Evolutionary conservation across 202 grass and related monocot genomes (phyloP), one percentile per base, ranked within the genome.

Genomic region (Carex arenaria): DNA sequence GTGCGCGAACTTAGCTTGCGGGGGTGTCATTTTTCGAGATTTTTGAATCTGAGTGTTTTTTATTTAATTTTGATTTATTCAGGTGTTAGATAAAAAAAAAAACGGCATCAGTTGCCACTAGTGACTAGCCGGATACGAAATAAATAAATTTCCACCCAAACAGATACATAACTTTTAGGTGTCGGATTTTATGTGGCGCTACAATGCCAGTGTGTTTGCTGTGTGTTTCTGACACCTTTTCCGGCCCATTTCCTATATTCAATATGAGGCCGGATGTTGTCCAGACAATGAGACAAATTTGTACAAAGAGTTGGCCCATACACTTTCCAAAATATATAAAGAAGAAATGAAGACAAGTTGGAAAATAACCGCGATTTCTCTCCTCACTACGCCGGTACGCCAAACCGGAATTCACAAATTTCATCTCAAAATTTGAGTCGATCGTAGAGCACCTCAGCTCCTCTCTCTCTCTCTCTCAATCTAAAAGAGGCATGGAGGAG

Each of bases 401-500:
- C 38, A 40, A 7, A 40, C 38, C 38, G 38, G 38, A 40, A 40
- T 40, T 40, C 38, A 7, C 4, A 40, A 40, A 40, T 40, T 40
- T 40, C 38, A 40, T 40, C 38, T 40, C 38, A 40, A 40, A 40
- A 40, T 40, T 40, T 40, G 38, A 40, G 38, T 40, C 7, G 5
- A 52, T 47, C 43, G 19, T n/a, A 11, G 15, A 22, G 22, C 26
- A 47, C 17, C 2, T 65, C 19, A 10, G n/a, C 57, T 54, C 20
- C 20, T 60, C 13, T 36, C 10, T 7, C 45, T 70, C 45, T 55
- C 10, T 22, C 20, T 73, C 32, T 32, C 32, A 45, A 45, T 45
- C 70, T 28, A 30, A 28, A 54, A 55, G 49, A 75, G 64, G 77
- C 71, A 98, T 93, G 92, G 90, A 88, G 64, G 92, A 94, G 68